Conservation (phyloP, 495 filamentous ascomycete species). For the Aspergillus mulundensis region DNA sequence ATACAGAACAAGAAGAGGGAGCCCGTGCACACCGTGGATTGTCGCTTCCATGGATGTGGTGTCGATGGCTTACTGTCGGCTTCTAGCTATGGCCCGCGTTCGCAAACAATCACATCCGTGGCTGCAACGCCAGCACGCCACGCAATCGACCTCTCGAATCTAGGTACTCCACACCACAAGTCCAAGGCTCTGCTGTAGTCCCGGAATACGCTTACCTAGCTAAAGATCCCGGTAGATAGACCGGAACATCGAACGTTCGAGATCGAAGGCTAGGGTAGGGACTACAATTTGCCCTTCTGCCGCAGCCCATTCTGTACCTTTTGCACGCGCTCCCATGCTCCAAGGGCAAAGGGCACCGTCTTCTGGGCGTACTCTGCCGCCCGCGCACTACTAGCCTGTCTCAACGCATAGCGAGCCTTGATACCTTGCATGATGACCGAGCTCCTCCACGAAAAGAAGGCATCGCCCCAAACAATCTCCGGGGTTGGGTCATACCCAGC, state of each 20-base stretch:
- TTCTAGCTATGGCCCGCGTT: not conserved
- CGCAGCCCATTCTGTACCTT: constrained; percentile 34
- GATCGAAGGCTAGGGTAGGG: not conserved
- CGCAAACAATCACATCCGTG: not conserved
- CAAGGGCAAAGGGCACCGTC: constrained; percentile 61
- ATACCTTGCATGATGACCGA: constrained; percentile 93
- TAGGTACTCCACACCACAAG: not conserved
- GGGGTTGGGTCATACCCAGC: constrained; percentile 62
- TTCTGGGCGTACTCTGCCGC: constrained; percentile 66
- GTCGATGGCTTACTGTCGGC: no score
- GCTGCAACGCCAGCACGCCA: not conserved
- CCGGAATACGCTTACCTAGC: not conserved
- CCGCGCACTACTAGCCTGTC: constrained; percentile 86
- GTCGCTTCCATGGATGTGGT: not conserved
- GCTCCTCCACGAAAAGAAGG: constrained; percentile 62
- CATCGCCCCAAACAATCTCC: constrained; percentile 58
- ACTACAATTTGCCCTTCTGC: constrained; percentile 49
- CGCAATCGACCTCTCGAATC: not conserved
- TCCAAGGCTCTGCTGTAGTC: not conserved
- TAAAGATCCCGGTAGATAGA: constrained; percentile 1
- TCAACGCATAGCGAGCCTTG: constrained; percentile 72
- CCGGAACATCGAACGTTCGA: not conserved
- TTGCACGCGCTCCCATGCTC: constrained; percentile 68
- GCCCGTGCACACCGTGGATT: not conserved
- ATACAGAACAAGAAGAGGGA: not conserved